Evolutionary conservation across 768 basidiomycete genomes (phyloP).

Genomic region (Steccherinum ochraceum): DNA sequence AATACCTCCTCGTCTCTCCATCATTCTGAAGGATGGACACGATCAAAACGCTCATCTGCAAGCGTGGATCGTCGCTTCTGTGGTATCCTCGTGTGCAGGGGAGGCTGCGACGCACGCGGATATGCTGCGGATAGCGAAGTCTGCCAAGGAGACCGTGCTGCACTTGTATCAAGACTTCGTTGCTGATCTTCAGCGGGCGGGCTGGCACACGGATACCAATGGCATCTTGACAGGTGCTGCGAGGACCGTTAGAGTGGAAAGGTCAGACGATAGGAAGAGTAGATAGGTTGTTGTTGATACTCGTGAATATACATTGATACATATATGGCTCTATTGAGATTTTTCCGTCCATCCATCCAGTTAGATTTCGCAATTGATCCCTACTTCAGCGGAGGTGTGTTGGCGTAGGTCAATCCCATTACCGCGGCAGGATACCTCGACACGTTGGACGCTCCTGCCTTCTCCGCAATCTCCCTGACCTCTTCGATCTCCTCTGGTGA

Average conservation of each 20-base stretch:
- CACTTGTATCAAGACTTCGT: too few relatives aligned
- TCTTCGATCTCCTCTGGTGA: slow-evolving; percentile 22
- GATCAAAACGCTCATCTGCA: slow-evolving; percentile 42
- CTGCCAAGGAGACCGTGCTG: too few relatives aligned
- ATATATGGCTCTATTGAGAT: too few relatives aligned
- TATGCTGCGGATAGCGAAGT: too few relatives aligned
- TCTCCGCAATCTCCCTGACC: slow-evolving; percentile 22
- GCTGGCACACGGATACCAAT: not conserved
- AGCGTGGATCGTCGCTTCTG: slow-evolving; percentile 39
- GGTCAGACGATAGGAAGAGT: not conserved
- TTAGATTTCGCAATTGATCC: not conserved
- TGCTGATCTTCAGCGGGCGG: not conserved
- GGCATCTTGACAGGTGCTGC: not conserved
- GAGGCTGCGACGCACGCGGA: not conserved
- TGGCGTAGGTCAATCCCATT: slow-evolving; percentile 5
- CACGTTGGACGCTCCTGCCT: slow-evolving; percentile 16
- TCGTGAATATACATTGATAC: too few relatives aligned
- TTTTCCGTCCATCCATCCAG: not conserved
- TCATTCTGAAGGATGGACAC: slow-evolving; percentile 48
- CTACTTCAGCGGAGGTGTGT: not conserved
- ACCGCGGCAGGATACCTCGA: not conserved
- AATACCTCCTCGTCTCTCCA: slow-evolving; percentile 26
- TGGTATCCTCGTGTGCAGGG: not conserved
- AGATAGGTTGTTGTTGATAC: not conserved
- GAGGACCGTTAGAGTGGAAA: not conserved